Evolutionary conservation across 129 eudicot genomes (phyloP).

Genomic region (Pittosporum tobira): DNA sequence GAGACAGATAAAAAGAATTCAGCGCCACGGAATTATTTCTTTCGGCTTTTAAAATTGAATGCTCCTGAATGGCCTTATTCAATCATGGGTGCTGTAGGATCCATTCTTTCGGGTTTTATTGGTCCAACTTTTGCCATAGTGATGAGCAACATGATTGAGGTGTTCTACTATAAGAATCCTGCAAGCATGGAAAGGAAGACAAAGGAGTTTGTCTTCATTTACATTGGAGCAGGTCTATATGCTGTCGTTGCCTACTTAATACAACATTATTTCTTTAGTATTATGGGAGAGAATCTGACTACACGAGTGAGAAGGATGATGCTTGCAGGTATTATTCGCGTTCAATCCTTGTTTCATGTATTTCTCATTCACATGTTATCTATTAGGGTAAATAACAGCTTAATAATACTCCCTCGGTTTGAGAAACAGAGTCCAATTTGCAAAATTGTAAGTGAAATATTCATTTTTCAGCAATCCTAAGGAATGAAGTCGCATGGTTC

Average conservation of each 20-base stretch:
- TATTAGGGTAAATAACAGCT: too few relatives aligned
- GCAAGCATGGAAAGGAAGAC: conserved; percentile 87
- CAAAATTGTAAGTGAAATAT: not conserved
- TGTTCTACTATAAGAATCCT: conserved; percentile 63
- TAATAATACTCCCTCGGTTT: too few relatives aligned
- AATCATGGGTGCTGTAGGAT: conserved; percentile 89
- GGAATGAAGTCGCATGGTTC: conserved; percentile 99
- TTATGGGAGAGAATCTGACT: conserved; percentile 96
- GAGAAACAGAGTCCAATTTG: too few relatives aligned
- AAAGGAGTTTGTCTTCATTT: conserved; percentile 83
- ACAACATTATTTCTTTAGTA: conserved; percentile 96
- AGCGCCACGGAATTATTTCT: conserved; percentile 73
- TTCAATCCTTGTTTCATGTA: not conserved
- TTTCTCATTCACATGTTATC: too few relatives aligned
- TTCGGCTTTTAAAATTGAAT: conserved; percentile 67
- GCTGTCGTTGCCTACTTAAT: conserved; percentile 91
- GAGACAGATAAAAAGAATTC: conserved; percentile 80
- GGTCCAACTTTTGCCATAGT: conserved; percentile 98
- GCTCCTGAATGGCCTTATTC: conserved; percentile 99
- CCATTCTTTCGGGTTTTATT: conserved; percentile 81
- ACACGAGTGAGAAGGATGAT: conserved; percentile 96
- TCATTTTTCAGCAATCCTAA: conserved; percentile 58
- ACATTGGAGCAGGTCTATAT: conserved; percentile 84
- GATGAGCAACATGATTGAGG: conserved; percentile 98
- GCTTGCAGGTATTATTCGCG: conserved; percentile 60